Base-by-base conservation (phyloP, 2,329 filamentous ascomycete genomes). In the Stemphylium vesicarium region DNA sequence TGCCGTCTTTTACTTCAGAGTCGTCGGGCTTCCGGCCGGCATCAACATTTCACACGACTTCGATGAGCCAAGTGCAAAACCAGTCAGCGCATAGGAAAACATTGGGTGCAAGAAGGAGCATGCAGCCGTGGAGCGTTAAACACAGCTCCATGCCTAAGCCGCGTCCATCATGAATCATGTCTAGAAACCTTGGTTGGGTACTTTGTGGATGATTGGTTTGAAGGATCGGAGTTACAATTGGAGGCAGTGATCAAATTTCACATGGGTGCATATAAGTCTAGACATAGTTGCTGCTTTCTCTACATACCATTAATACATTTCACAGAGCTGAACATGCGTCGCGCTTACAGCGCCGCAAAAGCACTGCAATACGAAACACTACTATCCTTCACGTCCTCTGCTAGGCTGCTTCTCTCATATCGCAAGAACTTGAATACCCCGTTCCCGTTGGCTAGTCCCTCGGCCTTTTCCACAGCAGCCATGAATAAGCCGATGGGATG, bases 341-440 rank as follows among this genome's bases (percentile, higher is more conserved):
- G 5, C n/a, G 12, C 16, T 61, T 40, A 71, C 13, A 72, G 51
- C 37, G 93, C 81, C 8, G 93, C 92, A 81, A 95, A 96, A 3
- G 92, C 95, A 72, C 93, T 94, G 3, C 91, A 92, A 75, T 99
- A 99, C 77, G 93, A 97, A 46, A 99, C 95, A 65, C 93, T 97
- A 63, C 88, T 95, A 60, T 96, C 91, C 13, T 72, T 75, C 1
- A 88, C 80, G 26, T 81, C 81, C 62, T 84, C 81, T 3, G 90
- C 89, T 74, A 96, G 79, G 56, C 86, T 88, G 76, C 94, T 99
- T 56, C 93, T 85, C 71, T 96, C 88, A 75, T 99, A 99, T 68
- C 89, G 82, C 51, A 96, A 82, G 68, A 98, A 92, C 65, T 84
- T 86, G 75, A 98, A 96, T 47, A 74, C 81, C 4, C 85, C 80